These are phyloP conservation scores for Mucuna pruriens DNA, from an alignment of 306 rosid genomes.

Conservation along the genomic window DNA sequence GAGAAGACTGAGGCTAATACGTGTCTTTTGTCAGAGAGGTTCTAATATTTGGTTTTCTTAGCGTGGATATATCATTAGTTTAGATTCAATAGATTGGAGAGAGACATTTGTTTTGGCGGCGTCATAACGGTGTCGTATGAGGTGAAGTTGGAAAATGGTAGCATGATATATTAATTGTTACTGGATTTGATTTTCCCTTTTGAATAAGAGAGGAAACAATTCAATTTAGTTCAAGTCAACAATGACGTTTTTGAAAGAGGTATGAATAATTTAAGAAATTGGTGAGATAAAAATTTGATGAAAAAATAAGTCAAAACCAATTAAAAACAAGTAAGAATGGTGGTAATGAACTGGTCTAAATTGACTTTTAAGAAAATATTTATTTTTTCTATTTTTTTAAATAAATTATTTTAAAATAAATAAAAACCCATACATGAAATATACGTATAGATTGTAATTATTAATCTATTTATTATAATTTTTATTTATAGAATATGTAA, in stretches of 20 bases:
- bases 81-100: not conserved
- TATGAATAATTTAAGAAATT: not conserved
- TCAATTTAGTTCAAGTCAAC: not conserved
- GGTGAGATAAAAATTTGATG: not conserved
- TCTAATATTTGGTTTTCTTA: not conserved
- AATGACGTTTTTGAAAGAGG: not conserved
- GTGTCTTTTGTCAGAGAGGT: constrained; percentile 21
- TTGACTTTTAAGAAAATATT: not conserved
- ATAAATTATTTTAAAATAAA: not conserved
- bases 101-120: constrained; percentile 38
- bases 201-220: not conserved
- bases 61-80: not conserved
- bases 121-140: constrained; percentile 26
- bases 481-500: not conserved
- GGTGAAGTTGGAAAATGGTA: not conserved
- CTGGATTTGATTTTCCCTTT: not conserved
- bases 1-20: constrained; percentile 21
- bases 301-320: not conserved
- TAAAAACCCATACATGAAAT: not conserved
- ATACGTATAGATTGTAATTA: not conserved
- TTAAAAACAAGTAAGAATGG: not conserved
- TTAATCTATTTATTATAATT: not conserved
- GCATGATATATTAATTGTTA: not conserved
- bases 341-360: not conserved
- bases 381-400: not conserved